Base-by-base conservation (phyloP, 2,329 filamentous ascomycete species). In the Lasiodiplodia gonubiensis region DNA sequence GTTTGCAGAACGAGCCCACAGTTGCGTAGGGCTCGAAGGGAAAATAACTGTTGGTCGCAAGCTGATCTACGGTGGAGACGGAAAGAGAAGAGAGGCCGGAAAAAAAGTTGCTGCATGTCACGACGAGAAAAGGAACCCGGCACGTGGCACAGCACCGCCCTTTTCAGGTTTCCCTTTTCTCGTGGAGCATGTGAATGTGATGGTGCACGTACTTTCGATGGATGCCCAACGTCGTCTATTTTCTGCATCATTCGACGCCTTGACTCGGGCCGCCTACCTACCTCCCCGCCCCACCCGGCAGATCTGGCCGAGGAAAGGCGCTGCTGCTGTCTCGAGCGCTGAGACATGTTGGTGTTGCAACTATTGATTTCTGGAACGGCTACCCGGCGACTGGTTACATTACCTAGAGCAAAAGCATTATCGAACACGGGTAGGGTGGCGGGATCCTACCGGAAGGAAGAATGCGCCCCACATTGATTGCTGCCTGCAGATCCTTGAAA, bases 31-130 rank as follows among this genome's bases (percentile, higher is more conserved):
- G 18, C 3, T 8, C 5, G 42, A 46, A 14, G 14, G 4, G 39
- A 42, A 42, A 8, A 46, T 46, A 3, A 18, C 21, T 16, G 39
- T 46, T 46, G 39, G 42, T 46, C 8, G 54, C 42, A 35, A 35
- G 18, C 23, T 46, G 54, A 59, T 59, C 39, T 59, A 42, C n/a
- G 21, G 54, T 59, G 54, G 37, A 35, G 35, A 42, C 3, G 11
- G 33, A 10, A 8, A 46, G 18, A 46, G 39, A 46, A 16, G 16
- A 27, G 21, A 42, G 16, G 14, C 23, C 12, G 37, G 12, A 35
- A 25, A 39, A 59, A 59, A 21, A 46, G 16, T 18, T 46, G 18
- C 42, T 46, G 42, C 42, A 46, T 46, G 42, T 21, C 42, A 46
- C 42, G 37, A 42, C 37, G 37, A 42, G 37, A 42, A 1, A 18